Evolutionary conservation across 768 basidiomycete genomes (phyloP).

Genomic region (Macrolepiota fuliginosa): DNA sequence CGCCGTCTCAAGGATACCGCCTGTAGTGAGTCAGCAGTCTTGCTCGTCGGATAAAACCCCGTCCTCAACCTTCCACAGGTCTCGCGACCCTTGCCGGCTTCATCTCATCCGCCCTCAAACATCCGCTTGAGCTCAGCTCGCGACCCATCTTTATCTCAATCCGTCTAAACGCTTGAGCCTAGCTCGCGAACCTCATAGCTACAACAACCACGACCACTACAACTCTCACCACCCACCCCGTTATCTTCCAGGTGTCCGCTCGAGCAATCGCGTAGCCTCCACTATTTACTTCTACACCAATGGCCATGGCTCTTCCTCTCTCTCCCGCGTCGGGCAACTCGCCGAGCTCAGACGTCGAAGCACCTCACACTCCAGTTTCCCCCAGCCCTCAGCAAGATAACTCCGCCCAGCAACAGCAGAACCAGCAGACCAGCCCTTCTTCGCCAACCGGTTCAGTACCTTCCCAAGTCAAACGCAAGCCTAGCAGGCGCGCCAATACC

Average conservation of each 20-base stretch:
- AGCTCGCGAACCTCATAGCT: constrained; percentile 50
- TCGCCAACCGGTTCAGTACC: constrained; percentile 17
- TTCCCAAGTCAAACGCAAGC: constrained; percentile 70
- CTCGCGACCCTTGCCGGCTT: constrained; percentile 96
- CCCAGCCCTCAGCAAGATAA: constrained; percentile 23
- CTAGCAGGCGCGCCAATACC: constrained; percentile 88
- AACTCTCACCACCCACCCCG: constrained; percentile 16
- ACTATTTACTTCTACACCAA: not conserved
- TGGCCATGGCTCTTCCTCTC: constrained; percentile 11
- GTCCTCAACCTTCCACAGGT: constrained; percentile 40
- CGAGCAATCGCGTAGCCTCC: constrained; percentile 41
- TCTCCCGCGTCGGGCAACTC: constrained; percentile 12
- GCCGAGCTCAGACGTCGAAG: constrained; percentile 27
- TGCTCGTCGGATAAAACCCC: constrained; percentile 15
- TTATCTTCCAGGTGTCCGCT: constrained; percentile 33
- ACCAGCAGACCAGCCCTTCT: constrained; percentile 15
- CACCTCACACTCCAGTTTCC: constrained; percentile 46
- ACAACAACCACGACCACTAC: constrained; percentile 13
- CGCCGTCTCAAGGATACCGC: constrained; percentile 49
- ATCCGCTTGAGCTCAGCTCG: constrained; percentile 74
- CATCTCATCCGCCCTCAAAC: constrained; percentile 43
- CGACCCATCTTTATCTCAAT: constrained; percentile 53
- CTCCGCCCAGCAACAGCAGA: constrained; percentile 5
- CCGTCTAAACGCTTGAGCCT: constrained; percentile 59
- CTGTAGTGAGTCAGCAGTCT: constrained; percentile 33